A percentile compares a stretch with the other conserved stretches of the same genome.
Conservation (phyloP, 345 rosid species). For the Murraya koenigii region DNA sequence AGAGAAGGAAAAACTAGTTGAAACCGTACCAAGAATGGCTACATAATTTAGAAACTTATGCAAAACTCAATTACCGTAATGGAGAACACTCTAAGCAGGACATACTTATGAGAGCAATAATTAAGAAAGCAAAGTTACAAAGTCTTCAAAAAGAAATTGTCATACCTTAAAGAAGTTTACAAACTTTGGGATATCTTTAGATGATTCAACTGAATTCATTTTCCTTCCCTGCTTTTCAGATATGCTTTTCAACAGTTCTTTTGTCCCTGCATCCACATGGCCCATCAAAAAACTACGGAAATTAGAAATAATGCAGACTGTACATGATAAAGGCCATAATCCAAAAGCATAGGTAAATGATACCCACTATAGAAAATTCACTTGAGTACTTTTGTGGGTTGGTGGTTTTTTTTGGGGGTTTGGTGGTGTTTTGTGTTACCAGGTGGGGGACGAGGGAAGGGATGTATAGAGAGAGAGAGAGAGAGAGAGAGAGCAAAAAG, state of each 20-base stretch:
- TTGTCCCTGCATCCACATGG: slow-evolving; percentile 59
- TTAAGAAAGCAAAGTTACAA: background rate
- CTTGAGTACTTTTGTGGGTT: too few species aligned
- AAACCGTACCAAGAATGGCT: background rate
- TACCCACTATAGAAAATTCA: background rate
- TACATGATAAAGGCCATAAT: background rate
- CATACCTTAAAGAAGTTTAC: slow-evolving; percentile 69
- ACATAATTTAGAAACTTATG: background rate
- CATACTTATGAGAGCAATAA: background rate
- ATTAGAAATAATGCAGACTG: slow-evolving; percentile 11
- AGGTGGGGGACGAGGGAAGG: too few species aligned
- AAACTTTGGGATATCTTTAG: slow-evolving; percentile 69
- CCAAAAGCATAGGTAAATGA: background rate
- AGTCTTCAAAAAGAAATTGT: background rate
- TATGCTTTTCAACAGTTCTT: slow-evolving; percentile 68
- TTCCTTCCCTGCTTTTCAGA: slow-evolving; percentile 91
- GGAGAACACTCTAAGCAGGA: background rate
- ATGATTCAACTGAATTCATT: slow-evolving; percentile 80
- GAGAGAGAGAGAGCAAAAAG: background rate
- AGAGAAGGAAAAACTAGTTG: background rate
- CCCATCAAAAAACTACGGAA: slow-evolving; percentile 9
- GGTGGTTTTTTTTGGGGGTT: too few species aligned
- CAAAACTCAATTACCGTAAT: background rate
- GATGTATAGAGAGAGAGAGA: too few species aligned
- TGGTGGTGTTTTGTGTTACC: too few species aligned